Conservation (phyloP, 805 yeast species). For the Saccharomyces cerevisiae region DNA sequence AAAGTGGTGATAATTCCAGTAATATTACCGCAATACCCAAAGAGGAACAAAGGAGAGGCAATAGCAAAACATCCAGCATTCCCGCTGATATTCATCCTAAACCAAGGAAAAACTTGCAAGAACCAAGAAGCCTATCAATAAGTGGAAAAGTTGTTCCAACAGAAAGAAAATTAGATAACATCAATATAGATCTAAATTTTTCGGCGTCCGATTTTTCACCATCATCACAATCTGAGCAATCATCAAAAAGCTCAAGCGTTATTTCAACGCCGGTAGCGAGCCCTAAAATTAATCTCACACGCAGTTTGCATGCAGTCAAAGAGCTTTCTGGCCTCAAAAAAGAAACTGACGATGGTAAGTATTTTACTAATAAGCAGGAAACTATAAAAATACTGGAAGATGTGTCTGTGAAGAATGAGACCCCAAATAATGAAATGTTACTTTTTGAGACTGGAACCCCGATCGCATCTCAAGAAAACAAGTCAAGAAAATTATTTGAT, state of each 20-base stretch:
- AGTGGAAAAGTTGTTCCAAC: background rate
- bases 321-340: background rate
- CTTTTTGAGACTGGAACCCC: background rate
- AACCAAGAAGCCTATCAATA: background rate
- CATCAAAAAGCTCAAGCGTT: slow-evolving; percentile 1
- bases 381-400: background rate
- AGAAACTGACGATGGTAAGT: background rate
- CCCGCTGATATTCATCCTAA: background rate
- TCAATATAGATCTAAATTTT: background rate
- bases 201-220: slow-evolving; percentile 9
- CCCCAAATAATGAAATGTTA: background rate
- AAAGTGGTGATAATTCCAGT: background rate
- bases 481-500: background rate
- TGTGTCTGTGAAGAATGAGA: background rate
- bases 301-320: background rate
- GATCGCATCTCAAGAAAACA: background rate
- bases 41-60: background rate
- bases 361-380: background rate
- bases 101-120: background rate
- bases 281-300: slow-evolving; percentile 4
- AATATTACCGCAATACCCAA: background rate
- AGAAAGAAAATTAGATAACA: background rate
- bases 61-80: background rate
- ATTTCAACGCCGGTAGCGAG: slow-evolving; percentile 14
- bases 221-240: background rate